Evolutionary conservation across 2,329 filamentous ascomycete genomes (phyloP), one percentile per base, ranked within the genome.

Genomic region (Blumeriella jaapii): DNA sequence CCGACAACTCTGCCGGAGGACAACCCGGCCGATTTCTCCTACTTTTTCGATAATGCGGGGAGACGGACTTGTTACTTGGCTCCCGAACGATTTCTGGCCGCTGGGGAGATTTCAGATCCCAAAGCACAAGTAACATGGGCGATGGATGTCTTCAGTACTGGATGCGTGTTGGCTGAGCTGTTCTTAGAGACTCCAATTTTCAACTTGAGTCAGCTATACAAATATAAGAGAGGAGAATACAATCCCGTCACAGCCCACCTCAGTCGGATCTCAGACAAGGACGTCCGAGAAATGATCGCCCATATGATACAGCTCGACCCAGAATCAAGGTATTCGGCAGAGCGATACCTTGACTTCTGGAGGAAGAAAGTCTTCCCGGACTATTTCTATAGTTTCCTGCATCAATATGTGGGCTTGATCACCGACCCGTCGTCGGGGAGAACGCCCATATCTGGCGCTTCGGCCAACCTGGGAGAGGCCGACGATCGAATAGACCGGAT

Each of bases 271-370:
- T 78, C 87, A 22, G 87, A 98, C 55, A 74, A 74, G 39, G 82
- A 93, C 40, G 72, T 98, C 38, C 75, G 86, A 29, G 82, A 93
- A 31, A 76, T 98, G 68, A 82, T 98, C 45, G 71, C 79, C 13
- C 87, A 93, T 58, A 98, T 98, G 91, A 93, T 98, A 42, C 83
- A 93, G 55, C 66, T 95, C 6, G 83, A 96, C 47, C 89, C 93
- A 0, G 80, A 93, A 58, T 84, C 84, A 49, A 74, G 91, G 47
- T 93, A 93, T 57, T 86, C 85, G 12, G 89, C 91, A 2, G 86
- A 95, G 39, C 84, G 96, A 52, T 96, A 95, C 48, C 65, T 98
- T 7, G 80, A 86, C 14, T 89, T 94, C 51, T 96, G 84, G 76
- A 83, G 85, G 51, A 74, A 74, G 29, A 95, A 89, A 54, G 84